phyloP scores from a whole-genome alignment of 768 basidiomycete genomes.

The Peribolospora kevripleyi region DNA sequence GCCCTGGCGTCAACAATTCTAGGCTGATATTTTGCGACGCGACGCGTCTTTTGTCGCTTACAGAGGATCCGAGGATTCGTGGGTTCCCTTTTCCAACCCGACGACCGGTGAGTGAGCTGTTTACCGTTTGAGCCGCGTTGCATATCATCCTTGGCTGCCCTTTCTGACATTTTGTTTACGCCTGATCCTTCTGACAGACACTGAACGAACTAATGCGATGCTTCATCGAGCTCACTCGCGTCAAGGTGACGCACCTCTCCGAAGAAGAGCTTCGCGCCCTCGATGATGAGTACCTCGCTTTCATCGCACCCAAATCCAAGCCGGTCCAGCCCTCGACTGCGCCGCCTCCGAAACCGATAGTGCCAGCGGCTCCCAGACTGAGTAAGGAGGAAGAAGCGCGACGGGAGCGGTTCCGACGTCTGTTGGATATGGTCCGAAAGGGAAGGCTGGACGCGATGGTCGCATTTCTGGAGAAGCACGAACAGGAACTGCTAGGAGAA shows the following conservation, averaged over 20 bases:
- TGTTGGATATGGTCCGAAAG: constrained; percentile 76
- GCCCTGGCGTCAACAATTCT: not conserved
- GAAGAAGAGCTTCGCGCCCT: constrained; percentile 59
- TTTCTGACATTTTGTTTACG: not conserved
- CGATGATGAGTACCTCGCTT: constrained; percentile 72
- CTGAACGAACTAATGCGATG: constrained; percentile 72
- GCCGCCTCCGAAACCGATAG: constrained; percentile 11
- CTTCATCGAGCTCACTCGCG: constrained; percentile 56
- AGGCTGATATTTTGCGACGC: not conserved
- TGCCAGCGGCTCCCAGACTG: constrained; percentile 32
- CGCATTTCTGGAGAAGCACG: constrained; percentile 59
- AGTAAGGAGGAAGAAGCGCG: constrained; percentile 53
- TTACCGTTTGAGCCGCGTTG: not conserved
- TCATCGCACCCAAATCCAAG: constrained; percentile 54
- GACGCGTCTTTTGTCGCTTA: not conserved
- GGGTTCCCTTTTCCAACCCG: constrained; percentile 92
- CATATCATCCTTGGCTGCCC: not conserved
- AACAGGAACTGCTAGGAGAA: constrained; percentile 9
- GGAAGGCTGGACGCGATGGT: constrained; percentile 59
- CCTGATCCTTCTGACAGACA: constrained; percentile 29
- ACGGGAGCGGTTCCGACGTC: constrained; percentile 55
- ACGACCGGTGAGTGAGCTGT: constrained; percentile 43
- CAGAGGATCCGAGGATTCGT: constrained; percentile 49
- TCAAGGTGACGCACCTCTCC: constrained; percentile 64
- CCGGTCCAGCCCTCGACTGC: constrained; percentile 20